Conservation (phyloP, 2,329 filamentous ascomycete genomes). For the Colletotrichum incanum region DNA sequence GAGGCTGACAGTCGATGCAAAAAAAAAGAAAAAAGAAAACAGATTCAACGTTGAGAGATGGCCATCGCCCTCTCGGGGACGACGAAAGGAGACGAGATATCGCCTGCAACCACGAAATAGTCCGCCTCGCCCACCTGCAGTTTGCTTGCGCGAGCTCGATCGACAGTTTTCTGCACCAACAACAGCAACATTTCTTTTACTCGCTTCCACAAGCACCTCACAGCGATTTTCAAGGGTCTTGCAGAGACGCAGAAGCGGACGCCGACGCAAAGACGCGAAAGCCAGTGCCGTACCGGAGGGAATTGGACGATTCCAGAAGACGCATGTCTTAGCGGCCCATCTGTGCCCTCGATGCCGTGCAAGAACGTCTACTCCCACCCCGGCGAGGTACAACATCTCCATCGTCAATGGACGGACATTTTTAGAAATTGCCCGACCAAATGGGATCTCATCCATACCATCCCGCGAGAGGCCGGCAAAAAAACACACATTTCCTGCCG, state of each 20-base stretch:
- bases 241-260: not conserved
- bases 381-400: not conserved
- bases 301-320: constrained; percentile 6
- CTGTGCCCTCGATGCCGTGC: not conserved
- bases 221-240: not conserved
- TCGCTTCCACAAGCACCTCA: not conserved
- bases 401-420: not conserved
- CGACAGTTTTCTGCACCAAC: constrained; percentile 25
- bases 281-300: not conserved
- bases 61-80: not conserved
- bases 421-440: not conserved
- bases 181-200: not conserved
- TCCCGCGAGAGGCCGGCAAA: not conserved
- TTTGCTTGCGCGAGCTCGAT: constrained; percentile 9
- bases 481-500: constrained; percentile 18
- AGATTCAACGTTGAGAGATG: not conserved
- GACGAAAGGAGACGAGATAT: not conserved
- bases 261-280: not conserved
- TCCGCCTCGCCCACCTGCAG: constrained; percentile 14
- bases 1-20: not conserved
- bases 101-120: not conserved
- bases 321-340: constrained; percentile 4
- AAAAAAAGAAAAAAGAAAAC: not conserved
- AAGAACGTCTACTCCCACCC: constrained; percentile 8
- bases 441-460: constrained; percentile 8